Base-by-base conservation (phyloP, 208 protist species). In the Acanthamoeba divionensis region DNA sequence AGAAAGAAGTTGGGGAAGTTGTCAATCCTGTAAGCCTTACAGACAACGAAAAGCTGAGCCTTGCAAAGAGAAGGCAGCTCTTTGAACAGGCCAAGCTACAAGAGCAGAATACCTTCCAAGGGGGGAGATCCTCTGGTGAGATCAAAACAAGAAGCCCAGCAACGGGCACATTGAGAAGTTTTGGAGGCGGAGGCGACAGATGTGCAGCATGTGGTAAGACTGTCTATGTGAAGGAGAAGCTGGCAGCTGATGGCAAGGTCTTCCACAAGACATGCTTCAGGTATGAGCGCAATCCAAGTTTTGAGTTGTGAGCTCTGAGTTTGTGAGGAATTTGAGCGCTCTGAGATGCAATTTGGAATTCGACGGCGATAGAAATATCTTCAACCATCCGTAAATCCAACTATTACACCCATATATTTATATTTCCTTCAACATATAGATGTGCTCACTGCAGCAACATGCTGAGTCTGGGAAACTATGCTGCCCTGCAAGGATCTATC, bases 211-310 rank as follows among this genome's bases (percentile, higher is more conserved):
- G 92, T 89, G 73, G 18, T 21, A 93, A 93, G 77, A 89, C 91
- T 21, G 91, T 93, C 31, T 94, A 93, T 80, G 44, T 71, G 24
- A 87, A 92, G 80, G 92, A 94, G 48, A 91, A 92, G 54, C 50
- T 91, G 45, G 31, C 62, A 13, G 82, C 80, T 18, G 89, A 93
- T 38, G 82, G 73, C 45, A 85, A 83, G 54, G 66, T 93, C n/a
- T 93, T 90, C 69, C 93, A 94, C 86, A 93, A 93, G 87, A 60
- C 45, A 15, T 94, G 93, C 90, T 90, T 94, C 66, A 38, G 80
- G 31, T 94, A 87, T 69, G 0, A 9, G 1, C 52, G n/a, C n/a
- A n/a, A n/a, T n/a, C n/a, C n/a, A n/a, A n/a, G n/a, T n/a, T n/a
- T n/a, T n/a, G n/a, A n/a, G n/a, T n/a, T 45, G 31, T 7, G 7